A percentile compares a stretch with the other conserved stretches of the same genome.
Conservation (phyloP, 2,329 filamentous ascomycete genomes). For the Coleophoma crateriformis region DNA sequence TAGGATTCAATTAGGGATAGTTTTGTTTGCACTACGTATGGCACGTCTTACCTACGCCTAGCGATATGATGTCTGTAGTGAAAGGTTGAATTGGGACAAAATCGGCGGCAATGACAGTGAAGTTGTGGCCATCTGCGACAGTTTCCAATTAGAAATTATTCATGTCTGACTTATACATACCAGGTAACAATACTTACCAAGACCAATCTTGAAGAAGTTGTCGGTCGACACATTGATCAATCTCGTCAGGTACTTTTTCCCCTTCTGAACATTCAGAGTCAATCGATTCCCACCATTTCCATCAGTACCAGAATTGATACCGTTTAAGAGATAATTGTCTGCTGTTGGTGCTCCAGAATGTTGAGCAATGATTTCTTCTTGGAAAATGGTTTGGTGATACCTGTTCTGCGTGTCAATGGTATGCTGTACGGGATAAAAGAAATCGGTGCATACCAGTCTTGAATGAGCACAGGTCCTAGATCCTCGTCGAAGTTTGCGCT, state of each 20-base stretch:
- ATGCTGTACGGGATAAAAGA: neutral
- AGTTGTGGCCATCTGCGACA: conserved; percentile 44
- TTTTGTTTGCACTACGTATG: no score
- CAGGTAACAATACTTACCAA: neutral
- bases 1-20: no score
- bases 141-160: no score
- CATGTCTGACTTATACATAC: no score
- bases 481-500: neutral
- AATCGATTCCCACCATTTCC: neutral
- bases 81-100: conserved; percentile 50
- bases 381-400: neutral
- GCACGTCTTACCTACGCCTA: neutral
- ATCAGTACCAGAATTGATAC: neutral
- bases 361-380: neutral
- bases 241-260: neutral
- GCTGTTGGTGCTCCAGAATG: neutral
- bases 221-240: neutral
- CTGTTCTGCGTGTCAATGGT: neutral
- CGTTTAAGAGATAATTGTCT: neutral
- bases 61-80: conserved; percentile 31
- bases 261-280: neutral
- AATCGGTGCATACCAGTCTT: neutral
- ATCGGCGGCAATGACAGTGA: conserved; percentile 49
- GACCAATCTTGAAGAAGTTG: neutral
- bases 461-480: neutral